Evolutionary conservation across 164 flowering plant species (phyloP), one percentile per base, ranked within the genome.

Genomic region (Nymphaea thermarum): DNA sequence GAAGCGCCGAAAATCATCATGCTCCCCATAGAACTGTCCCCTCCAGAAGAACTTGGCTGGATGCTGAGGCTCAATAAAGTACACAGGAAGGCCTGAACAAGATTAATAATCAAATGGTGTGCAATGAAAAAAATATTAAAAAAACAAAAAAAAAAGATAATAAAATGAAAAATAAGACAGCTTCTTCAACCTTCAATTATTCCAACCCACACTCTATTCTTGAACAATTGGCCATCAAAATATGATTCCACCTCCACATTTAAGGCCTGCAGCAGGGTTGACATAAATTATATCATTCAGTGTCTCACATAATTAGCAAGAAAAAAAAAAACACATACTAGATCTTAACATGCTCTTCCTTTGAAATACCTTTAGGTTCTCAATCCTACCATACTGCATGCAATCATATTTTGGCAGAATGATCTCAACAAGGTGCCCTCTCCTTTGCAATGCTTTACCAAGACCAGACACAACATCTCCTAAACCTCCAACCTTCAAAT

Each of bases 401-500:
- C 97, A 91, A 70, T 94, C 98, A 80, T 94, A 94, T 75, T 91
- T 94, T 60, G 98, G 98, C 73, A 94, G 82, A 79, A 94, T 62
- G 72, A 94, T 75, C 78, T 94, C 98, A 76, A 94, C 91, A 65
- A 94, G 89, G 78, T 94, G 97, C 67, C 96, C 97, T 82, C 74
- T 91, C 84, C 80, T 88, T 76, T 94, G 98, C 64, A 94, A 73
- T 63, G 97, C 93, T 83, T 90, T 94, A 71, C 98, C 72, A 65
- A 94, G 95, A 74, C 97, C 98, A 70, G 95, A 72, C 76, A 94
- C 90, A 67, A 94, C 98, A 78, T 94, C 98, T 10, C 97, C 98
- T 77, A 94, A 76, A 47, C 98, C 98, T 65, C 98, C 98, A 80
- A 94, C 98, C 98, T 93, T 63, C 64, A 65, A 66, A 75, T 47